Base-by-base conservation (phyloP, 78 protist species). In the Dictyostelium capitatum region DNA sequence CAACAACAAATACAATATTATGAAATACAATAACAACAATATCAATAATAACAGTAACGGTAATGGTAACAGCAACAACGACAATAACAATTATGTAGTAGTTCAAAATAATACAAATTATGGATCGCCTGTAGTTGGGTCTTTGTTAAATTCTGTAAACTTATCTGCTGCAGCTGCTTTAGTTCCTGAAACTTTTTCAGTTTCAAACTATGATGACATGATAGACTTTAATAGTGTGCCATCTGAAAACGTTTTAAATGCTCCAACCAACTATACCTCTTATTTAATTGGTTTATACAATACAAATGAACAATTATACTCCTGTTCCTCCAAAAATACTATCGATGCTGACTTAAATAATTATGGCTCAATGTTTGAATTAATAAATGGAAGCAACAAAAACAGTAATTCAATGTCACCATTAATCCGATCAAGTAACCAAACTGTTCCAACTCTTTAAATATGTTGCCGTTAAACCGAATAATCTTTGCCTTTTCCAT, bases 281-380 rank as follows among this genome's bases (percentile, higher is more conserved):
- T 67, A 67, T 67, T 67, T 67, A 32, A 67, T 67, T 67, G 48
- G 75, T 32, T 32, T 67, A 1, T 37, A 37, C 43, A 37, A 37
- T 37, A 37, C 43, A 37, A 37, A 37, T 2, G 43, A 37, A 37
- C 43, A 37, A 37, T 37, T 37, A 37, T 37, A 2, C 43, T 37
- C 43, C 2, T 37, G 17, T 67, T 30, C 48, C 75, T 14, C 23
- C 75, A 67, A 32, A 20, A 56, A 72, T 48, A 54, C 41, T n/a
- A 43, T 41, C 19, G 56, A 15, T 43, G 79, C 19, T 30, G 23
- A 72, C 43, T 20, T 72, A 10, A 32, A 43, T 17, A 72, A 72
- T n/a, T 72, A 72, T 72, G 79, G 79, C 1, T 72, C 79, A 32
- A 72, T 72, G 79, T 72, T 72, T 9, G 79, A 72, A 12, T 72